These are phyloP conservation scores for Thelonectria discophora DNA, from an alignment of 2,329 filamentous ascomycete species.

Conservation along the genomic window DNA sequence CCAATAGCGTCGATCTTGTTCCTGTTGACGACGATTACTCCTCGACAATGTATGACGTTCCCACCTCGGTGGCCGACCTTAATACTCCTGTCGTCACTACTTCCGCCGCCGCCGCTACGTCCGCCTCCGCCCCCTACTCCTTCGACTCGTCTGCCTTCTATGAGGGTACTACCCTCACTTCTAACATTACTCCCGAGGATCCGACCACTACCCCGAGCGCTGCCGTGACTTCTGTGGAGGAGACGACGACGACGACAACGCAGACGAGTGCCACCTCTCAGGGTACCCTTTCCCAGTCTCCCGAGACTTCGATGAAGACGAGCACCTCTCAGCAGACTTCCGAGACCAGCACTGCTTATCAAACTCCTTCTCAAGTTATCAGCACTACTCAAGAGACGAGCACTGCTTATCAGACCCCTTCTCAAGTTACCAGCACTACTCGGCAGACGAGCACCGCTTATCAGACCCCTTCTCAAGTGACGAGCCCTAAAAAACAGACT, in stretches of 20 bases:
- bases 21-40: constrained; percentile 22
- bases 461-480: constrained; percentile 16
- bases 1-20: constrained; percentile 30
- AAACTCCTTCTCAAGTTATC: constrained; percentile 13
- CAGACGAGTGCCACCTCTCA: not conserved
- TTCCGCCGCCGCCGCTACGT: too few relatives aligned
- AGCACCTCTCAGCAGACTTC: constrained; percentile 20
- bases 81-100: not conserved
- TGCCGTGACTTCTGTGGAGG: not conserved
- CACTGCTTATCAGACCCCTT: too few relatives aligned
- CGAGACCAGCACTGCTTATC: constrained; percentile 4
- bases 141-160: constrained; percentile 11
- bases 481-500: not conserved
- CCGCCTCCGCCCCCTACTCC: not conserved
- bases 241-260: not conserved
- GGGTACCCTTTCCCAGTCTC: not conserved
- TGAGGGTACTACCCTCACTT: constrained; percentile 13
- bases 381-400: constrained; percentile 19
- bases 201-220: constrained; percentile 9
- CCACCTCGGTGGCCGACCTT: not conserved
- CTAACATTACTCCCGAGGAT: constrained; percentile 8
- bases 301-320: constrained; percentile 3
- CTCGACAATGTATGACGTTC: not conserved
- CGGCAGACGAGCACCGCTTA: constrained; percentile 28
- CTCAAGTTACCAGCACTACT: too few relatives aligned